Evolutionary conservation across 257 asterid genomes (phyloP).

Genomic region (Sherardia arvensis): DNA sequence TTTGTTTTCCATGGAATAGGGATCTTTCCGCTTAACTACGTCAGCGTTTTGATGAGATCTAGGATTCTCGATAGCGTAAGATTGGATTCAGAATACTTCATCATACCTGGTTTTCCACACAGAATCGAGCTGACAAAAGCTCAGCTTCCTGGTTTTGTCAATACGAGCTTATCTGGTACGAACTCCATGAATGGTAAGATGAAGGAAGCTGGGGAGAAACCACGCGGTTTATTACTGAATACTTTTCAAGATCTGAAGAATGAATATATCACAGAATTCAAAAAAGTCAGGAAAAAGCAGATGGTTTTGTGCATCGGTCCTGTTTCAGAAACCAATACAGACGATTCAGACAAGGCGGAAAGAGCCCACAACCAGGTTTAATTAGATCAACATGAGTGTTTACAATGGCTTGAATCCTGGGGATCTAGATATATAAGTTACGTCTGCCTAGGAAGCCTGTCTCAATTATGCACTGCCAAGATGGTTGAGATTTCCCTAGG

Average conservation of each 20-base stretch:
- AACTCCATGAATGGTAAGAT: slow-evolving; percentile 3
- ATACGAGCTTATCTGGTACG: slow-evolving; percentile 11
- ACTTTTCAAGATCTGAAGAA: slow-evolving; percentile 40
- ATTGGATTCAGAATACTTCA: slow-evolving; percentile 31
- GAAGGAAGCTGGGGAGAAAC: slow-evolving; percentile 22
- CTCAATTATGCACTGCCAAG: slow-evolving; percentile 23
- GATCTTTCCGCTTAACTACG: slow-evolving; percentile 28
- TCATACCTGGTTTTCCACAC: slow-evolving; percentile 37
- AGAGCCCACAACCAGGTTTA: background rate
- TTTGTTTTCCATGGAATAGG: slow-evolving; percentile 34
- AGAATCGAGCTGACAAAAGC: too few species aligned
- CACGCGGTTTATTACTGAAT: slow-evolving; percentile 35
- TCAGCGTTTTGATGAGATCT: slow-evolving; percentile 14
- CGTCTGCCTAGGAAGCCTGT: slow-evolving; percentile 43
- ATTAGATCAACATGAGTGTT: slow-evolving; percentile 2
- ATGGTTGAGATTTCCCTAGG: slow-evolving; percentile 40
- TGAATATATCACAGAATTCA: slow-evolving; percentile 25
- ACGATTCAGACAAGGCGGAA: slow-evolving; percentile 6
- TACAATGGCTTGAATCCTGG: background rate
- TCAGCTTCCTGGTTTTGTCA: slow-evolving; percentile 15
- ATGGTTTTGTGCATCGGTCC: slow-evolving; percentile 42
- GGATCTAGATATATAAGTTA: slow-evolving; percentile 28
- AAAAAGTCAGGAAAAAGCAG: too few species aligned
- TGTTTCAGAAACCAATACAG: slow-evolving; percentile 33
- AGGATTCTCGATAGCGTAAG: background rate